Evolutionary conservation across 768 basidiomycete species (phyloP), one percentile per base, ranked within the genome.

Genomic region (Hericium alpestre): DNA sequence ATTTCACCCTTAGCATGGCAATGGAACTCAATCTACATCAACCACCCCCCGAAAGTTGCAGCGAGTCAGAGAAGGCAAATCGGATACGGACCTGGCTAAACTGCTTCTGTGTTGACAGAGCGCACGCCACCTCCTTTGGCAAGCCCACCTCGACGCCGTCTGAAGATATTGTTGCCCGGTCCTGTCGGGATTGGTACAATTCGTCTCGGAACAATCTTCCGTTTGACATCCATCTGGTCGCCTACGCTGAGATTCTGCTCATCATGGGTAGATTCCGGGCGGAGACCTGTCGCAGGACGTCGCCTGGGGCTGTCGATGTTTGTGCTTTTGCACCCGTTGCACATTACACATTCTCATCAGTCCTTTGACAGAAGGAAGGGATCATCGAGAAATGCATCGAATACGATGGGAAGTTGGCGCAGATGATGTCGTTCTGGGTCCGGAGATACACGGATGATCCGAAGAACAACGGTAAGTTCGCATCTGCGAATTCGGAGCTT

Each of bases 81-180:
- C 82, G 87, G 57, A 83, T 82, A 43, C 74, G 93, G n/a, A 83
- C 86, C 27, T 96, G 92, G 92, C 79, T 94, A 76, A 87, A 88
- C 53, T 93, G 90, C 67, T 93, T 86, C 72, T 90, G 90, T 66
- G 68, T 94, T 57, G 93, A 96, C 67, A 81, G 89, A 16, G 93
- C 90, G 25, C 86, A 87, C 2, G 85, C 90, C 2, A 92, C 87
- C 2, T 87, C 93, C 67, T 90, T 92, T 67, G 93, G 92, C 3
- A 93, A 93, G 69, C 90, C 91, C 2, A 85, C 84, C 12, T 91
- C 90, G 9, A 85, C 94, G 5, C 16, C 43, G 66, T 86, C 87
- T 63, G 91, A 93, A 64, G 90, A 93, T 22, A 83, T 82, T 56
- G 81, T 87, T 61, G 81, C 88, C 54, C 79, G 90, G 37, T 79